A percentile compares a stretch with the other conserved stretches of the same genome.
phyloP scores from a whole-genome alignment of 345 rosid genomes.

The Populus tremula region DNA sequence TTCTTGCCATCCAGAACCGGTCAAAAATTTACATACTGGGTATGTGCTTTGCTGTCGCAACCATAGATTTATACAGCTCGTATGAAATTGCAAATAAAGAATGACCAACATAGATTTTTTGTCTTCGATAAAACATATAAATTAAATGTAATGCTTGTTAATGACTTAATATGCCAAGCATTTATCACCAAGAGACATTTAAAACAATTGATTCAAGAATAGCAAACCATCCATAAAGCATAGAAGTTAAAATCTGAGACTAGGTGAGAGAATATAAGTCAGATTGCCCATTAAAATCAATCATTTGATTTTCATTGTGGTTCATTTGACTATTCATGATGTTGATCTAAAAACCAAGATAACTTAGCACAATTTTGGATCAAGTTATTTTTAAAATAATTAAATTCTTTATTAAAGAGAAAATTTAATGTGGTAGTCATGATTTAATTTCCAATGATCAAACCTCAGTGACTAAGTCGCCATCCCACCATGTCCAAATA shows the following conservation, averaged over 20 bases:
- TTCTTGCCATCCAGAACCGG: conserved; percentile 48
- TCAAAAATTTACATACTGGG: conserved; percentile 56
- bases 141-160: not conserved
- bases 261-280: not conserved
- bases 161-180: not conserved
- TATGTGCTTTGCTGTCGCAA: conserved; percentile 47
- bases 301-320: not conserved
- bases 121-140: not conserved
- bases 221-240: not conserved
- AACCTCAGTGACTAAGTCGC: too few species aligned
- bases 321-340: conserved; percentile 1
- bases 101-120: not conserved
- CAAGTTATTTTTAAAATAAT: not conserved
- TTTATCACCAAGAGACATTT: not conserved
- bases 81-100: conserved; percentile 18
- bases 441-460: too few species aligned
- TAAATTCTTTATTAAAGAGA: not conserved
- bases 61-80: conserved; percentile 25
- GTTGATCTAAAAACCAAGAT: not conserved
- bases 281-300: not conserved
- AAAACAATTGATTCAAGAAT: not conserved
- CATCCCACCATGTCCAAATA: too few species aligned
- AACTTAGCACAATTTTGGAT: not conserved
- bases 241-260: not conserved
- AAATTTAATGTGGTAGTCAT: not conserved